phyloP scores from a whole-genome alignment of 2,329 filamentous ascomycete species.

The Sarocladiaceae sp. region DNA sequence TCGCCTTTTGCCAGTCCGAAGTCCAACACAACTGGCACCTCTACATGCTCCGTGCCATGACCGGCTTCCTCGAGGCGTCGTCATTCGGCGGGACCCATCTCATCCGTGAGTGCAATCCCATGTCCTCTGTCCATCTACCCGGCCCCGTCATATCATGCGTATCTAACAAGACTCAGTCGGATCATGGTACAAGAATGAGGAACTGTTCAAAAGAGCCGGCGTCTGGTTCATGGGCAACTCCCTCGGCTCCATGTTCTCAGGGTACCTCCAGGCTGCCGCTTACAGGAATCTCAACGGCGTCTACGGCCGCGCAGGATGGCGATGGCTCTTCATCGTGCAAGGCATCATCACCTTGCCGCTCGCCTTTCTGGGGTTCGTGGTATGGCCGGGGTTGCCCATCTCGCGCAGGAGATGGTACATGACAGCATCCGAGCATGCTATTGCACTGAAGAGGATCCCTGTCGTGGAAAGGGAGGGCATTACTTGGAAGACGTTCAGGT shows the following conservation, averaged over 20 bases:
- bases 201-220: constrained; percentile 40
- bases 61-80: constrained; percentile 19
- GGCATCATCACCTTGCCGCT: constrained; percentile 26
- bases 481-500: constrained; percentile 18
- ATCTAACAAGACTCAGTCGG: constrained; percentile 7
- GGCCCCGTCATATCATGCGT: background rate
- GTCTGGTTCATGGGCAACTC: constrained; percentile 36
- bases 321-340: constrained; percentile 30
- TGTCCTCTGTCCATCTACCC: background rate
- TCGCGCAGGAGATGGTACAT: constrained; percentile 19
- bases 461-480: constrained; percentile 17
- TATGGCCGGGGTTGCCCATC: constrained; percentile 21
- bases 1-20: constrained; percentile 20
- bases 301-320: constrained; percentile 40
- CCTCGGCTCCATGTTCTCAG: constrained; percentile 20
- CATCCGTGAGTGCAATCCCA: constrained; percentile 16
- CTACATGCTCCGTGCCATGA: constrained; percentile 18
- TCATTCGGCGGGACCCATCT: constrained; percentile 23
- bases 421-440: constrained; percentile 15
- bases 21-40: constrained; percentile 19
- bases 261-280: constrained; percentile 28
- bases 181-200: constrained; percentile 25
- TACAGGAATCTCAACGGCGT: constrained; percentile 31
- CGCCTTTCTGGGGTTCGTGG: constrained; percentile 21
- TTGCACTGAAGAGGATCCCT: constrained; percentile 17